Base-by-base conservation (phyloP, 345 rosid genomes). In the Heritiera littoralis region DNA sequence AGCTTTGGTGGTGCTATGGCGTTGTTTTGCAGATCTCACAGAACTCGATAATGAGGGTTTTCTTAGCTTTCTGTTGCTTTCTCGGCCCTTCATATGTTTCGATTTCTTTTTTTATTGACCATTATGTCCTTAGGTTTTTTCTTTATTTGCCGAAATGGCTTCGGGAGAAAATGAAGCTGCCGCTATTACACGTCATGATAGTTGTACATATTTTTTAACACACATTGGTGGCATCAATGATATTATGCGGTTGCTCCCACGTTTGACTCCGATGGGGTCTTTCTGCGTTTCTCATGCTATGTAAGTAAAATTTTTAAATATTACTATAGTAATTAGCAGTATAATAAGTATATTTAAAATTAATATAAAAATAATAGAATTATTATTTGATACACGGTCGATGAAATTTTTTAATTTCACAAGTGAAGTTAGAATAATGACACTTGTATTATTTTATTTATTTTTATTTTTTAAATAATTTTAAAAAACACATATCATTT, bases 11-110 rank as follows among this genome's bases (percentile, higher is more conserved):
- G 46, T 52, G 59, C 0, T 77, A 46, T 49, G 76, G 77, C 80
- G 76, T 63, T 78, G 55, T 76, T 63, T 82, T 84, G 85, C 89
- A 89, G 92, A 90, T 92, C 94, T 92, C 94, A 85, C 91, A 87
- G 77, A 90, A 83, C 88, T 89, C 90, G 88, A 87, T 85, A 86
- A 84, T 84, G 80, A 85, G 85, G 89, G 89, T 87, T 82, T 86
- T 81, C 86, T 82, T 23, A 83, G 67, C 82, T 83, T 77, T 78
- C 84, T 82, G 88, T 88, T 83, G 83, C 87, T 85, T 86, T 86
- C 89, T 89, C 77, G 78, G 89, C 86, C 86, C 83, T 86, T 88
- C 92, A 76, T 89, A 87, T 85, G 84, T 87, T 86, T 86, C 78
- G 82, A 88, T 84, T 83, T 79, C 60, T 59, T 84, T 80, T 52